Percentiles rank a stretch among this genome's conserved stretches.
Conservation (phyloP, 2,329 filamentous ascomycete species). For the Escovopsis sp. region DNA sequence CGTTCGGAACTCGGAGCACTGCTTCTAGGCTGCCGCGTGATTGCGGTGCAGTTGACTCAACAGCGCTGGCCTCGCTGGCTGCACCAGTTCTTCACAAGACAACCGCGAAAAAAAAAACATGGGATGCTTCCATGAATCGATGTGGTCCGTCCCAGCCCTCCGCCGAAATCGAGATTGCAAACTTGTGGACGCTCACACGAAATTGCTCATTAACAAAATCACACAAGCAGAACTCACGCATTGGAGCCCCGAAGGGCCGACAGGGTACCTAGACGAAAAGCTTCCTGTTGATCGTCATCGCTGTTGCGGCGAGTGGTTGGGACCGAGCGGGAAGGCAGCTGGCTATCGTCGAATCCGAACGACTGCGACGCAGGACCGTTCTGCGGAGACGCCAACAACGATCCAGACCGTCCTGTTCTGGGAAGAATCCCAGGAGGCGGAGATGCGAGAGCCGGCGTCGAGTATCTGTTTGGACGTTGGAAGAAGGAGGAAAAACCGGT, state of each 20-base stretch:
- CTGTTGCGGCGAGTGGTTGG: slow-evolving; percentile 81
- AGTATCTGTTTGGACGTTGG: slow-evolving; percentile 75
- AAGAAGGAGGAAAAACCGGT: slow-evolving; percentile 64
- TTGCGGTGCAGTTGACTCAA: too few species aligned
- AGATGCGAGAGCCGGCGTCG: slow-evolving; percentile 72
- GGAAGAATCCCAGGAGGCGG: slow-evolving; percentile 63
- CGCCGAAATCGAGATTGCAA: too few species aligned
- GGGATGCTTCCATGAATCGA: too few species aligned
- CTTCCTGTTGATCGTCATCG: slow-evolving; percentile 72
- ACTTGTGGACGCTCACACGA: too few species aligned
- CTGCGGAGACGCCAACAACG: slow-evolving; percentile 66
- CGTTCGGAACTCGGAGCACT: too few species aligned
- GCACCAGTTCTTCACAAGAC: too few species aligned
- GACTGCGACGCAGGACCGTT: slow-evolving; percentile 43
- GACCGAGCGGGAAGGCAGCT: slow-evolving; percentile 68
- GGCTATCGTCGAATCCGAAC: slow-evolving; percentile 31
- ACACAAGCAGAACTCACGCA: slow-evolving; percentile 52
- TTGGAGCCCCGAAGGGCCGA: slow-evolving; percentile 51
- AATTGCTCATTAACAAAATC: slow-evolving; percentile 2
- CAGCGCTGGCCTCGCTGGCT: too few species aligned
- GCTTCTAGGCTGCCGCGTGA: too few species aligned
- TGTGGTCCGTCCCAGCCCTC: too few species aligned
- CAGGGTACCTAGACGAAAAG: slow-evolving; percentile 41
- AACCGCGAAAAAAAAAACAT: too few species aligned
- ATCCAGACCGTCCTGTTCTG: slow-evolving; percentile 60